Evolutionary conservation across 345 rosid species (phyloP), one percentile per base, ranked within the genome.

Genomic region (Isatis tinctoria): DNA sequence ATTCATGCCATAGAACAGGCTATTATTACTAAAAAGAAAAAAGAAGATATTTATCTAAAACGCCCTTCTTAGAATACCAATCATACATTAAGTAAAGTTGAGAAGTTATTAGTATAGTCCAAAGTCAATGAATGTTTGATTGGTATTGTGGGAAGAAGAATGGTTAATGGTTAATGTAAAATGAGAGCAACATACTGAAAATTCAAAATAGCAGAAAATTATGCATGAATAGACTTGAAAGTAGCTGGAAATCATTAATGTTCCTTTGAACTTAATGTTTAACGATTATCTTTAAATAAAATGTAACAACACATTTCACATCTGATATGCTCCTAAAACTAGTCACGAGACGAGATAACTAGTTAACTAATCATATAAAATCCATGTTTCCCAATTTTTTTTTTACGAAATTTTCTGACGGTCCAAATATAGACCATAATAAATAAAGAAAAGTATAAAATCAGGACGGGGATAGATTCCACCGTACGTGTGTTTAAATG

Each of bases 401-500:
- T 6, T 32, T 52, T 10, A 8, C 7, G 27, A 45, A 35, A 9
- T 5, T 9, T 27, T 27, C 27, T 74, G 10, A 53, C 39, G 74
- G 79, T 75, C 74, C 70, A 69, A 67, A 67, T 58, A 58, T 66
- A 54, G 3, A 33, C 26, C 16, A 37, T 17, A 45, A 33, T 45
- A 45, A 57, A 74, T 16, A 35, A 4, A 33, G n/a, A 37, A 60
- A 39, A 52, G 8, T 8, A 53, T 32, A 6, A 36, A 20, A 17
- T 8, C 8, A 61, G 30, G 75, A 73, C 2, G 16, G 10, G 28
- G 58, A 1, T 5, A 74, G 57, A 75, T 69, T 75, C 74, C 70
- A 75, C 24, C 49, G 65, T 69, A 67, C 73, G 18, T 61, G 41
- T n/a, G n/a, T 51, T 8, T 68, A 53, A 69, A 52, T 69, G 58